phyloP scores from a whole-genome alignment of 306 rosid genomes.

The Cucurbita maxima region DNA sequence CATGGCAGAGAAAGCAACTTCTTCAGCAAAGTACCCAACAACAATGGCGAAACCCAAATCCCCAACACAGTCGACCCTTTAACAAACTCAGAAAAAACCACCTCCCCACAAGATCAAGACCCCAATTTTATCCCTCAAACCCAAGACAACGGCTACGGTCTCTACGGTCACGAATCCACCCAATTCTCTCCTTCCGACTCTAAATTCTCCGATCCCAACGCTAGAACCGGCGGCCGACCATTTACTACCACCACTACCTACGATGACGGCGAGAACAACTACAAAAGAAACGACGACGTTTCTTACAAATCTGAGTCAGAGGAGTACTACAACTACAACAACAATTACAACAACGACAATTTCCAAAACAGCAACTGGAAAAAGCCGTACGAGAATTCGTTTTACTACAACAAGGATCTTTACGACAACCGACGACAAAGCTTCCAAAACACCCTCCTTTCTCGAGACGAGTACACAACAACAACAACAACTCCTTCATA shows the following conservation, averaged over 20 bases:
- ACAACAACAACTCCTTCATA: constrained; percentile 22
- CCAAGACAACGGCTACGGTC: constrained; percentile 50
- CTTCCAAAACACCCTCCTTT: constrained; percentile 8
- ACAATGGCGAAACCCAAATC: constrained; percentile 17
- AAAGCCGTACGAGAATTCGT: not conserved
- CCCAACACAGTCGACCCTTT: constrained; percentile 19
- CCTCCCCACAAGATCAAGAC: constrained; percentile 20
- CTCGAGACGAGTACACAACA: constrained; percentile 23
- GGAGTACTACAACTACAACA: constrained; percentile 7
- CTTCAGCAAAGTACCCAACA: constrained; percentile 70
- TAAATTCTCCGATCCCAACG: not conserved
- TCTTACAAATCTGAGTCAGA: constrained; percentile 29
- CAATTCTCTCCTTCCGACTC: constrained; percentile 24
- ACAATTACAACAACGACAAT: constrained; percentile 15
- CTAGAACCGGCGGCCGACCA: not conserved
- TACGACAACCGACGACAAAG: not conserved
- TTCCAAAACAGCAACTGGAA: constrained; percentile 10
- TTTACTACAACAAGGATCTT: constrained; percentile 11
- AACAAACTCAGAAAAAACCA: constrained; percentile 9
- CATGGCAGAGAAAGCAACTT: constrained; percentile 60
- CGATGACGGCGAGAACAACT: not conserved
- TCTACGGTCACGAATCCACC: constrained; percentile 65
- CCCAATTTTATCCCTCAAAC: constrained; percentile 51
- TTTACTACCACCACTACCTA: constrained; percentile 6
- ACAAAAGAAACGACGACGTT: not conserved